Evolutionary conservation across 2,329 filamentous ascomycete genomes (phyloP).

Genomic region (Gremmenia infestans): DNA sequence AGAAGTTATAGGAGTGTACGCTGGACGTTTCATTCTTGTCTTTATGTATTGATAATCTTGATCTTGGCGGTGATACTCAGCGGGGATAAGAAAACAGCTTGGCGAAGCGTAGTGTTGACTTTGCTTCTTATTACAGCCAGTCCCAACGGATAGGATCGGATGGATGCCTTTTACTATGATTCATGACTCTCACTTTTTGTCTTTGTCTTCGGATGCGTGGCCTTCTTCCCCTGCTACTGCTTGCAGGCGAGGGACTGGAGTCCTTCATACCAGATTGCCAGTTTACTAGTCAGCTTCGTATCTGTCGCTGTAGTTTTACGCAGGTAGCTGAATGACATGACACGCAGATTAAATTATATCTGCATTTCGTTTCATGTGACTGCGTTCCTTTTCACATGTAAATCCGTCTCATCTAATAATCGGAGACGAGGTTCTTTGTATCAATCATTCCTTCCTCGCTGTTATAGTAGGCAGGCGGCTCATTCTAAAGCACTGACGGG

Average conservation of each 20-base stretch:
- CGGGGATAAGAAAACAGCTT: not conserved
- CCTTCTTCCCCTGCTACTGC: not conserved
- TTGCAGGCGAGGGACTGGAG: not conserved
- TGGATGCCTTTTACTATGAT: conserved; percentile 1
- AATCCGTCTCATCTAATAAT: too few species aligned
- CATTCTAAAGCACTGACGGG: too few species aligned
- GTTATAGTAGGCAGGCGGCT: too few species aligned
- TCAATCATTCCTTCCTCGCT: too few species aligned
- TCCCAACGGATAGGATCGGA: not conserved
- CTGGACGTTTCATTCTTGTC: conserved; percentile 24
- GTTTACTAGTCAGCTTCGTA: not conserved
- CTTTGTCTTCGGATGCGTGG: not conserved
- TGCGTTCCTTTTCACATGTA: not conserved
- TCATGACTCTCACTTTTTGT: conserved; percentile 9
- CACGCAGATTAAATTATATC: not conserved
- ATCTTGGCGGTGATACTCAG: not conserved
- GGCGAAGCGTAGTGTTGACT: not conserved
- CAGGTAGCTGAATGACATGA: not conserved
- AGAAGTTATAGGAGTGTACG: conserved; percentile 15
- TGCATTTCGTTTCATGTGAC: not conserved
- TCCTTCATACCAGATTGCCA: not conserved
- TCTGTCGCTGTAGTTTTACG: conserved; percentile 5
- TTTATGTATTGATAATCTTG: conserved; percentile 1
- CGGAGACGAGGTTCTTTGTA: too few species aligned
- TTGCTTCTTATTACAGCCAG: conserved; percentile 1